phyloP scores from a whole-genome alignment of 2,329 filamentous ascomycete genomes.

The Fusarium tanahbumbuense region DNA sequence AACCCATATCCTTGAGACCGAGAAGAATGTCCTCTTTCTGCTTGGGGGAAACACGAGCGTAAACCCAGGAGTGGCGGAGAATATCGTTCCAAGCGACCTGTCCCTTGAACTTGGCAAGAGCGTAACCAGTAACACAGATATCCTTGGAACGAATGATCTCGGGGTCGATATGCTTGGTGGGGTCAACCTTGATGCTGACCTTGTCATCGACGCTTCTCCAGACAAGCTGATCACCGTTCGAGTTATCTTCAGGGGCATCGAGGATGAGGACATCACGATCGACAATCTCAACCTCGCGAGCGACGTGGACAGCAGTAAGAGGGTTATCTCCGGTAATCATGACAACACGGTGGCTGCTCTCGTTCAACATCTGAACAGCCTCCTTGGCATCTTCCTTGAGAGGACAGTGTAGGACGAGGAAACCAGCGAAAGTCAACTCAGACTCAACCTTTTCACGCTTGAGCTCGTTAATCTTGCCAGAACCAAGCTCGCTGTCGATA shows the following conservation, averaged over 20 bases:
- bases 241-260: constrained; percentile 92
- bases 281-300: constrained; percentile 95
- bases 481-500: constrained; percentile 81
- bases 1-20: constrained; percentile 94
- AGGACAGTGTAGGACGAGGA: constrained; percentile 93
- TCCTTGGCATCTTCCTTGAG: constrained; percentile 96
- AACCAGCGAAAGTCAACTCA: constrained; percentile 89
- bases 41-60: constrained; percentile 96
- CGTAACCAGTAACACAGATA: constrained; percentile 95
- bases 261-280: constrained; percentile 95
- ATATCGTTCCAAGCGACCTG: constrained; percentile 81
- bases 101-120: constrained; percentile 86
- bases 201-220: constrained; percentile 97
- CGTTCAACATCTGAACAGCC: constrained; percentile 95
- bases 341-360: constrained; percentile 97
- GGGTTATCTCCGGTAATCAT: constrained; percentile 99
- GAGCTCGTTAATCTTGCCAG: constrained; percentile 89
- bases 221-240: constrained; percentile 81
- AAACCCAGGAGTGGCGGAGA: constrained; percentile 93
- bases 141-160: constrained; percentile 88
- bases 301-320: constrained; percentile 94
- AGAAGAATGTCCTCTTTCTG: constrained; percentile 99
- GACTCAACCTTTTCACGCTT: constrained; percentile 93
- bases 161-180: constrained; percentile 80
- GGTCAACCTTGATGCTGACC: constrained; percentile 85